Conservation (phyloP, 164 flowering plant genomes). For the Vitis rupestris region DNA sequence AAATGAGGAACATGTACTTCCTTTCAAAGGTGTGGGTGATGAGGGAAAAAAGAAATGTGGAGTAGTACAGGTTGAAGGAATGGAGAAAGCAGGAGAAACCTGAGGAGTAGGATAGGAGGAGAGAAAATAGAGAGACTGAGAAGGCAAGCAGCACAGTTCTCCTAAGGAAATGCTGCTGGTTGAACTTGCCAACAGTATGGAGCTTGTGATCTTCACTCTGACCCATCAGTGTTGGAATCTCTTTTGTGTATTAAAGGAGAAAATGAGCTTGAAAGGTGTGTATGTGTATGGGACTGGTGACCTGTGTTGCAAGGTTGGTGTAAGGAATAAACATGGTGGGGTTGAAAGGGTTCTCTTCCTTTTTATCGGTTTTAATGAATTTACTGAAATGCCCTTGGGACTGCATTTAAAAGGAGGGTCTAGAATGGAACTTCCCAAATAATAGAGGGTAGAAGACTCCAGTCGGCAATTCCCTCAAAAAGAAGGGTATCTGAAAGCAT, state of each 20-base stretch:
- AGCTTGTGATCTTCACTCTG: not conserved
- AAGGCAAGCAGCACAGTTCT: slow-evolving; percentile 22
- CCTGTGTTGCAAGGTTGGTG: not conserved
- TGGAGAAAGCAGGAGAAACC: slow-evolving; percentile 10
- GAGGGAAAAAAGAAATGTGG: slow-evolving; percentile 22
- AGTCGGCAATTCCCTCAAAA: no score
- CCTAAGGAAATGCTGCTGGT: slow-evolving; percentile 7
- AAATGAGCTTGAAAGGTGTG: not conserved
- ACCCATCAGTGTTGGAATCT: not conserved
- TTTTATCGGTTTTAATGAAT: no score
- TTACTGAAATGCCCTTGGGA: no score
- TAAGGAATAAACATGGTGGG: not conserved
- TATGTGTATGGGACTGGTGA: not conserved
- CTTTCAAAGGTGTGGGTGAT: slow-evolving; percentile 36
- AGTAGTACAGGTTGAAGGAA: slow-evolving; percentile 19
- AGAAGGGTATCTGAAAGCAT: no score
- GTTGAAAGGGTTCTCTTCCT: no score
- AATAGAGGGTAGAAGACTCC: no score
- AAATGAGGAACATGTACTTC: slow-evolving; percentile 55
- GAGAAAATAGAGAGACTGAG: slow-evolving; percentile 27
- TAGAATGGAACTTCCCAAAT: no score
- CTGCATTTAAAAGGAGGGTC: no score
- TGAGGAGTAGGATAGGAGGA: slow-evolving; percentile 23
- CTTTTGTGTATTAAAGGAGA: no score
- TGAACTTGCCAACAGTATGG: not conserved